Conservation (phyloP, 179 eudicot species). For the Gypsophila paniculata region DNA sequence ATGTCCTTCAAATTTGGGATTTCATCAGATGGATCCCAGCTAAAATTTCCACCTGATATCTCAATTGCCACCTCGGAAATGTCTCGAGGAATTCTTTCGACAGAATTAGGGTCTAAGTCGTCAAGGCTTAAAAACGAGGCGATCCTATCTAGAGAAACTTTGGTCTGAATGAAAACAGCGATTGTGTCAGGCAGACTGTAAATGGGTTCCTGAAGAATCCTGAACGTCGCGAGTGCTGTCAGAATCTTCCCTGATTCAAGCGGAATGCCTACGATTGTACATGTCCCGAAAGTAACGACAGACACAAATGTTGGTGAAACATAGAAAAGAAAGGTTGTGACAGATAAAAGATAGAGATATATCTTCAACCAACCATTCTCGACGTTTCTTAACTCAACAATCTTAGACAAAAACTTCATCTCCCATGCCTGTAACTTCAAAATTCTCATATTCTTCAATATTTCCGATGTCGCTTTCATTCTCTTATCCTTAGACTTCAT, state of each 20-base stretch:
- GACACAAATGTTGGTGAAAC: constrained; percentile 67
- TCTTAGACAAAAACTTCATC: constrained; percentile 70
- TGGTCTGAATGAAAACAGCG: constrained; percentile 64
- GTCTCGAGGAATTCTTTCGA: constrained; percentile 47
- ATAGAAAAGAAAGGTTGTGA: constrained; percentile 51
- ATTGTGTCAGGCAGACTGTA: constrained; percentile 63
- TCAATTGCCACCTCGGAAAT: constrained; percentile 49
- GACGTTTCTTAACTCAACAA: constrained; percentile 43
- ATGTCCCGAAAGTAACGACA: constrained; percentile 56
- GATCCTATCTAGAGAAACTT: constrained; percentile 79
- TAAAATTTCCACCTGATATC: constrained; percentile 51
- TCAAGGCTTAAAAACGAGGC: constrained; percentile 64
- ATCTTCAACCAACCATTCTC: constrained; percentile 67
- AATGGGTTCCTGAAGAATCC: constrained; percentile 69
- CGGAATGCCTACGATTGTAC: constrained; percentile 61
- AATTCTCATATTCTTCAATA: constrained; percentile 75
- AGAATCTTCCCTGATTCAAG: constrained; percentile 76
- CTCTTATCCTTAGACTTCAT: constrained; percentile 74
- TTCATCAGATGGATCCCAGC: constrained; percentile 59
- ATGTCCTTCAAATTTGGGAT: constrained; percentile 52
- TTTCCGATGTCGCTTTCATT: constrained; percentile 80
- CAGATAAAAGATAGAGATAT: constrained; percentile 42
- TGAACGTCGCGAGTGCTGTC: constrained; percentile 76
- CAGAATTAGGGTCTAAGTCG: constrained; percentile 45
- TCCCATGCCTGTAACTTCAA: constrained; percentile 92